A percentile compares a stretch with the other conserved stretches of the same genome.
These are phyloP conservation scores for Closterium sp. DNA, from an alignment of 139 green algal species.

Conservation along the genomic window DNA sequence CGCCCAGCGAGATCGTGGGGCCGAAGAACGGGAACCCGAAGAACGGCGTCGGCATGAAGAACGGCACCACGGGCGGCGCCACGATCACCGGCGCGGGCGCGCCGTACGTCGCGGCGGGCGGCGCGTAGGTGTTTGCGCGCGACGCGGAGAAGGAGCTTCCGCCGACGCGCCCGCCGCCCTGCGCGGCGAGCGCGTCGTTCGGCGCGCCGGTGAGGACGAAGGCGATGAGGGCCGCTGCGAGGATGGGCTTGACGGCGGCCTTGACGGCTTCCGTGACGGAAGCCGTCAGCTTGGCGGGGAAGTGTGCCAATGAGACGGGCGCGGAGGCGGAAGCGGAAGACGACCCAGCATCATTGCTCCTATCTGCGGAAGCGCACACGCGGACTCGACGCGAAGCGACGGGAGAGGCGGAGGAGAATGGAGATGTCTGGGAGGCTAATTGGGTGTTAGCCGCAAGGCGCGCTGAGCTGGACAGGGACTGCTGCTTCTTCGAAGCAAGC, in stretches of 20 bases:
- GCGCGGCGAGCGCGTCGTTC: conserved; percentile 20
- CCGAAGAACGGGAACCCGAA: conserved; percentile 4
- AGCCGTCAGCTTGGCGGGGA: background rate
- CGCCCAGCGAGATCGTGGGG: conserved; percentile 8
- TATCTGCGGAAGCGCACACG: background rate
- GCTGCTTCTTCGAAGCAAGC: background rate
- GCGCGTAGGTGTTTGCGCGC: background rate
- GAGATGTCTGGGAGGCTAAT: background rate
- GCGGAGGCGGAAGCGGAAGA: background rate
- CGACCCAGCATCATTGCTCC: background rate
- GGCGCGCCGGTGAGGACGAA: background rate
- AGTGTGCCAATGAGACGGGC: background rate
- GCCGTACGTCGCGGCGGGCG: background rate
- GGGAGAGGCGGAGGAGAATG: background rate
- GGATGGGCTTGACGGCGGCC: background rate
- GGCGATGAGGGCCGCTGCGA: conserved; percentile 7
- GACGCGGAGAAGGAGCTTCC: conserved; percentile 27
- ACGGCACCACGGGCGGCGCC: conserved; percentile 12
- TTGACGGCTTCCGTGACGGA: background rate
- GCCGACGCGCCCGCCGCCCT: conserved; percentile 39
- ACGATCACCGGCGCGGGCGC: background rate
- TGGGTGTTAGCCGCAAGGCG: background rate
- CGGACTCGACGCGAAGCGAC: background rate
- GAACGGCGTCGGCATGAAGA: conserved; percentile 35
- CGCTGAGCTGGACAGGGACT: background rate